phyloP scores from a whole-genome alignment of 768 basidiomycete genomes.

The Rhizopogon salebrosus region DNA sequence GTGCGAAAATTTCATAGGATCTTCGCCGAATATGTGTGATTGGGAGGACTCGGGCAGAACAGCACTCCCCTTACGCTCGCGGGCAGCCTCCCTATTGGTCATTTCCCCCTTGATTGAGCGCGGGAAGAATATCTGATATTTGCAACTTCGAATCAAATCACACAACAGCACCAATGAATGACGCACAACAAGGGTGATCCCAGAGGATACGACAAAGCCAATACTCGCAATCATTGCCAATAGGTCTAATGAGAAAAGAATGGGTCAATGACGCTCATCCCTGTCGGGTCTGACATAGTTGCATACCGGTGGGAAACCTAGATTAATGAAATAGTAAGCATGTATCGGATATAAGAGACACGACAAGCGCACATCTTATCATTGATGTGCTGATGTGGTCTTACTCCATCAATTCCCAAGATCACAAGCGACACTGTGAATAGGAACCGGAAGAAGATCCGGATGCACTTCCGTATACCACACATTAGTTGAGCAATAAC shows the following conservation, averaged over 20 bases:
- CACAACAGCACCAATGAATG: slow-evolving; percentile 6
- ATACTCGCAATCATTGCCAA: slow-evolving; percentile 53
- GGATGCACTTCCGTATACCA: slow-evolving; percentile 45
- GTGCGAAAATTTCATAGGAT: background rate
- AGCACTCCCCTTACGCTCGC: slow-evolving; percentile 16
- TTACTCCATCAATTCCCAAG: slow-evolving; percentile 65
- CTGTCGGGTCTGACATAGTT: no score
- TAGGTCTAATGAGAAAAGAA: slow-evolving; percentile 42
- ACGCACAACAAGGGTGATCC: slow-evolving; percentile 65
- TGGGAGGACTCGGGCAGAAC: background rate
- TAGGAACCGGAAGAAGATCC: slow-evolving; percentile 67
- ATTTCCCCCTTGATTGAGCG: slow-evolving; percentile 69
- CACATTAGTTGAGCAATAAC: background rate
- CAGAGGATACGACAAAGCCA: slow-evolving; percentile 64
- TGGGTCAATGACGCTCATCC: background rate
- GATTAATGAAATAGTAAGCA: background rate
- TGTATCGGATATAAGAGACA: background rate
- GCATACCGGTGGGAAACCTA: slow-evolving; percentile 20
- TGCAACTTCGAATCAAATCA: background rate
- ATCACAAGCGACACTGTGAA: slow-evolving; percentile 63
- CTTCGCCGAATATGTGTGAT: background rate
- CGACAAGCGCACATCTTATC: slow-evolving; percentile 41
- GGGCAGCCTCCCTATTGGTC: slow-evolving; percentile 41
- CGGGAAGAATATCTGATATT: slow-evolving; percentile 75
- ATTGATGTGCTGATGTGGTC: slow-evolving; percentile 59